phyloP scores from a whole-genome alignment of 306 rosid genomes.

The Canavalia ensiformis region DNA sequence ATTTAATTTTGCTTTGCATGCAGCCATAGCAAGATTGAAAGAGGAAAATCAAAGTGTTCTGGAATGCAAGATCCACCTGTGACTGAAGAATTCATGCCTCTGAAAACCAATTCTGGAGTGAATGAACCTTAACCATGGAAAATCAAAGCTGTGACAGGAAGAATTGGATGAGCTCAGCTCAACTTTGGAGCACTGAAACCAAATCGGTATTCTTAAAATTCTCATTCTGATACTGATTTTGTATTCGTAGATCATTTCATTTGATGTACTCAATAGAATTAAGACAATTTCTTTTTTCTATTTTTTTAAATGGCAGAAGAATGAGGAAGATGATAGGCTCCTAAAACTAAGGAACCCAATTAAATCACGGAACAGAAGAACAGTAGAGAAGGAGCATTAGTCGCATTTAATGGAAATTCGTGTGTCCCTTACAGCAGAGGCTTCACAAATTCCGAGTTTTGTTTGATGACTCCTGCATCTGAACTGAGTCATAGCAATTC shows the following conservation, averaged over 20 bases:
- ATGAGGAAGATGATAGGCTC: conserved; percentile 65
- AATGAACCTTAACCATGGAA: conserved; percentile 29
- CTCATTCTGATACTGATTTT: neutral
- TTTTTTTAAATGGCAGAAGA: conserved; percentile 51
- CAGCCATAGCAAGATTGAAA: conserved; percentile 72
- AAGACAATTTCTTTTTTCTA: neutral
- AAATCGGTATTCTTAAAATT: conserved; percentile 47
- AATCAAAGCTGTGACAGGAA: conserved; percentile 58
- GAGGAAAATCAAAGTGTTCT: conserved; percentile 55
- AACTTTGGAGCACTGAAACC: conserved; percentile 67
- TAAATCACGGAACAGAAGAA: conserved; percentile 43
- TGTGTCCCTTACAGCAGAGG: conserved; percentile 52
- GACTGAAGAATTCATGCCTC: conserved; percentile 54
- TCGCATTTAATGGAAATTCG: conserved; percentile 55
- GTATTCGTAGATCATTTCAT: neutral
- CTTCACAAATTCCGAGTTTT: conserved; percentile 64
- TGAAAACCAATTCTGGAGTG: conserved; percentile 48
- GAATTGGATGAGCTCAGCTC: conserved; percentile 70
- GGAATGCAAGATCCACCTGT: conserved; percentile 54
- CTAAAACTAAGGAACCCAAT: conserved; percentile 53
- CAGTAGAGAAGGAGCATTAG: conserved; percentile 58
- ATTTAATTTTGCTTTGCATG: neutral
- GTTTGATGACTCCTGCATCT: conserved; percentile 62
- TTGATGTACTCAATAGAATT: neutral
- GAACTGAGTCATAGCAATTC: conserved; percentile 57